Conservation (phyloP, 1,284 basidiomycete species). For the Omphalotus olearius region DNA sequence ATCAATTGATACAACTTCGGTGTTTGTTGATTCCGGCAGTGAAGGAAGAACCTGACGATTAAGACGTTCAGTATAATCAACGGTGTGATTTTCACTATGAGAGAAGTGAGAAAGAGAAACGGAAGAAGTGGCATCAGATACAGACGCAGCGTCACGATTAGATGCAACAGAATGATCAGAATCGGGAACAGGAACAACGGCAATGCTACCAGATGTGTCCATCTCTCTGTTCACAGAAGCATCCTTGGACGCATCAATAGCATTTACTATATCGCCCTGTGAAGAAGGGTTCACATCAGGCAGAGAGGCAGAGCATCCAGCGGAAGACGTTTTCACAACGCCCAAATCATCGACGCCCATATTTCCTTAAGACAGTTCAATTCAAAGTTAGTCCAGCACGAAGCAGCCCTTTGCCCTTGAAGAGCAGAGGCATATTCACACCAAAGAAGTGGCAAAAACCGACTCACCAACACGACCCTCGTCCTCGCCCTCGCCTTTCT, state of each 20-base stretch:
- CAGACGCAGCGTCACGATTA: slow-evolving; percentile 36
- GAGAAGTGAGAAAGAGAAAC: slow-evolving; percentile 30
- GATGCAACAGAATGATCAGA: slow-evolving; percentile 31
- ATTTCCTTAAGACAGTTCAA: slow-evolving; percentile 40
- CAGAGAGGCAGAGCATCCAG: slow-evolving; percentile 19
- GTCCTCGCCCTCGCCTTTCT: slow-evolving; percentile 20
- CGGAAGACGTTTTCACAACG: slow-evolving; percentile 24
- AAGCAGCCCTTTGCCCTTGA: slow-evolving; percentile 26
- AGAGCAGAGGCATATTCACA: slow-evolving; percentile 34
- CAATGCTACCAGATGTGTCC: slow-evolving; percentile 24
- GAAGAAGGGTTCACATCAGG: slow-evolving; percentile 15
- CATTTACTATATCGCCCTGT: slow-evolving; percentile 13
- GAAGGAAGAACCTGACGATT: slow-evolving; percentile 32
- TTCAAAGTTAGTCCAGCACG: slow-evolving; percentile 44
- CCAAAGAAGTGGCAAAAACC: slow-evolving; percentile 30
- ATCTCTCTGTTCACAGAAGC: slow-evolving; percentile 13
- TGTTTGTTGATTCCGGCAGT: neutral
- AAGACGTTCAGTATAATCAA: slow-evolving; percentile 40
- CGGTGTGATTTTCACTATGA: slow-evolving; percentile 36
- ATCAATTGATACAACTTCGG: too few relatives aligned
- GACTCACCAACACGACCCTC: slow-evolving; percentile 41
- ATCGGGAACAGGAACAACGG: slow-evolving; percentile 36
- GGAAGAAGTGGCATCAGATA: slow-evolving; percentile 31
- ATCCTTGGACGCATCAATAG: neutral
- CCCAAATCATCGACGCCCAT: slow-evolving; percentile 35